Evolutionary conservation across 805 yeast genomes (phyloP), one percentile per base, ranked within the genome.

Genomic region (Barnettozyma sp.): DNA sequence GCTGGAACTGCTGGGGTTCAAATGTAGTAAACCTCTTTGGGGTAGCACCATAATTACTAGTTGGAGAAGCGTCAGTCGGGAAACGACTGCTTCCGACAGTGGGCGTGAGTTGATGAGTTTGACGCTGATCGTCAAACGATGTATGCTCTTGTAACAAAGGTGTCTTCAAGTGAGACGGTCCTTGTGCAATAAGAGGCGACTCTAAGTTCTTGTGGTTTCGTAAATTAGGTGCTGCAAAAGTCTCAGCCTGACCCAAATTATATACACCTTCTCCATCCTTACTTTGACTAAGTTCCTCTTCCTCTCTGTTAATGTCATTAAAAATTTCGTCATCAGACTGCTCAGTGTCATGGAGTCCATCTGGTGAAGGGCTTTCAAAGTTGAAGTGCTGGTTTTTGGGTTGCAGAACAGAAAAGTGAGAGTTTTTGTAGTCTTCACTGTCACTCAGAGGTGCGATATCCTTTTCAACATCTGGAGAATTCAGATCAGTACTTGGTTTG

Each of bases 381-480:
- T 41, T 32, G 25, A 41, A 38, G 29, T 30, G 42, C 30, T 40
- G 41, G 18, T 37, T 36, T 25, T 36, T 34, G 26, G 43, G 43
- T 4, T 21, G 33, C 24, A 40, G 26, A 4, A 46, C 22, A 6
- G 42, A 8, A 42, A 33, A 6, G 46, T 35, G 29, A 47, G 37
- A 1, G 53, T 44, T 21, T 45, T 48, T 16, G 29, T 39, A n/a
- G 21, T 45, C 50, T 7, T 24, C 35, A 24, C 18, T 20, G 12
- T 30, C 46, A 23, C 40, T 41, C n/a, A 40, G 46, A 14, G 39
- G 37, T 20, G 36, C 34, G 15, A 42, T 35, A n/a, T 35, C 45
- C n/a, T 40, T 36, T 19, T 38, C 43, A 26, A 20, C 33, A 8
- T 36, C 27, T 22, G 48, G 42, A 5, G 38, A 33, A 14, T 41